Evolutionary conservation across 495 filamentous ascomycete genomes (phyloP), one percentile per base, ranked within the genome.

Genomic region (Neurospora intermedia): DNA sequence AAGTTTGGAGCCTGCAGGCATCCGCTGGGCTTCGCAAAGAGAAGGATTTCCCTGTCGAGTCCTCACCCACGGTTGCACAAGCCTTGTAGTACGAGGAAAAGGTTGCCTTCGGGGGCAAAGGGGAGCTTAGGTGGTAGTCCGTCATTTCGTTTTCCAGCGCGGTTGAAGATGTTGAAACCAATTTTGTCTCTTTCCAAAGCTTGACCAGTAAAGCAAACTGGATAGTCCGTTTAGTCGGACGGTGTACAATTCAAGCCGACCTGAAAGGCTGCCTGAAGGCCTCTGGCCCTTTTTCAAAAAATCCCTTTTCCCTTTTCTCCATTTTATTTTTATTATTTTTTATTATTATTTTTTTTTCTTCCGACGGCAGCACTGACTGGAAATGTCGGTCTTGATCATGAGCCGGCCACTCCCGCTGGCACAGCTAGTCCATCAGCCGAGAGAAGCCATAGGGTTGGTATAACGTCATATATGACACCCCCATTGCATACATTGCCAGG

Each of bases 1-100:
- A 75, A 73, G 62, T 35, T 62, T 62, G 66, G 69, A 66, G 66
- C 66, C 70, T 78, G 76, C 76, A 73, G 27, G n/a, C 71, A 74
- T 43, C 78, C 75, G 75, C 70, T 72, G 43, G 20, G 15, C 39
- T 72, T 71, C 13, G 73, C 73, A 70, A 69, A 75, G 69, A 43
- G 48, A 71, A 15, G 74, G 74, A 72, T 74, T 69, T 20, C 73
- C 74, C 31, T 72, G 11, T 54, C n/a, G n/a, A 41, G 54, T 43
- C 20, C 70, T 71, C 62, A 74, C 7, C 45, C 73, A 66, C 27
- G 54, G 54, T 66, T 66, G 13, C 54, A 38, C 54, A 66, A 27
- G 54, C 27, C 27, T 66, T 35, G 54, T 66, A 66, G 27, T 18
- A 66, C 27, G 54, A 66, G 27, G 2, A 66, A 62, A 66, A 7